Base-by-base conservation (phyloP, 352 stramenopile genomes). In the Globisporangium parvum region DNA sequence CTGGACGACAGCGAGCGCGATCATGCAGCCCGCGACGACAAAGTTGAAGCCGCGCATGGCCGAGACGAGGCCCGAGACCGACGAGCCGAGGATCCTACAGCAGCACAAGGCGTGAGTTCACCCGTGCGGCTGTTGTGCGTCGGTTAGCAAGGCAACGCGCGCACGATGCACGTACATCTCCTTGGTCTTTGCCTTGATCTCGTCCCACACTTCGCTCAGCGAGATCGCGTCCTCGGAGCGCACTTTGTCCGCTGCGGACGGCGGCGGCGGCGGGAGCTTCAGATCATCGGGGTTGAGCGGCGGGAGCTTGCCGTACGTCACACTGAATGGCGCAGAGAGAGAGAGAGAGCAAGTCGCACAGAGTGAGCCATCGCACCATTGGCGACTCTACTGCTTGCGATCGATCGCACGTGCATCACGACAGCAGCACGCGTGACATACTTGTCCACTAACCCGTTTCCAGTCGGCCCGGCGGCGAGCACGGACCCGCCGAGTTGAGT, bases 221-320 rank as follows among this genome's bases (percentile, higher is more conserved):
- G 84, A 91, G 60, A 94, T 92, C 26, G 79, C 70, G 47, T 91
- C 76, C 21, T 67, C 63, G 28, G 66, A 70, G 48, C 77, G 65
- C 14, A 80, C 87, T 64, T 91, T 92, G 23, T 85, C 75, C 3
- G 84, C 84, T 4, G 79, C 80, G 14, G 81, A 91, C 44, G 84
- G 84, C 2, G 84, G 77, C 8, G 84, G 81, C 46, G 81, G 75
- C 37, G 84, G 84, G 15, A 89, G 66, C 71, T 92, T 92, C 50
- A 94, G 67, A 65, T 94, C 84, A 50, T 94, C 84, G 24, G 84
- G 84, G 62, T 94, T 94, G 46, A 94, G 63, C 45, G 84, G 84
- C 55, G 84, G 77, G 47, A 93, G 62, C 60, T 91, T 91, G 56
- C 80, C 80, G 52, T 91, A 91, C 44, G 66, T 84, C 37, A 75